Evolutionary conservation across 768 basidiomycete species (phyloP).

Genomic region (Trichaptum fuscoviolaceum): DNA sequence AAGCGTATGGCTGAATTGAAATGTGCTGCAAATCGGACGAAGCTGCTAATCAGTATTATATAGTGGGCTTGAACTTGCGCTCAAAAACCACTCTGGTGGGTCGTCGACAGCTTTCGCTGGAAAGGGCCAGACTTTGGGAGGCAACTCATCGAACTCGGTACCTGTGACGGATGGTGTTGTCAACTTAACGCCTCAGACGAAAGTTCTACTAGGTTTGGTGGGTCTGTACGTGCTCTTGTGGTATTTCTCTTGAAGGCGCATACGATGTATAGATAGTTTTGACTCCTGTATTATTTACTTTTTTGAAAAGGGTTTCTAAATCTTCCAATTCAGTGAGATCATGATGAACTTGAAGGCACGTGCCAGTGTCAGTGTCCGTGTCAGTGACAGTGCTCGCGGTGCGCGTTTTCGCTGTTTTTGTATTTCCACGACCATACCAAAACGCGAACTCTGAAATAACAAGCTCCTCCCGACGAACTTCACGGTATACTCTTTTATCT

Average conservation of each 20-base stretch:
- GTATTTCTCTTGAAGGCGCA: conserved; percentile 26
- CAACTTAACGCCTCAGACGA: conserved; percentile 62
- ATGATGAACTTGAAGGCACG: too few relatives aligned
- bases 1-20: conserved; percentile 34
- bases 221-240: conserved; percentile 59
- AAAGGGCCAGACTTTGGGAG: conserved; percentile 68
- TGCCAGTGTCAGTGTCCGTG: too few relatives aligned
- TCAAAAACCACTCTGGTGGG: conserved; percentile 46
- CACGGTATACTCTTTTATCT: background rate
- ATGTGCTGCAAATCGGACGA: conserved; percentile 3
- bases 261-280: background rate
- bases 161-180: conserved; percentile 32
- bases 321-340: too few relatives aligned
- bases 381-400: too few relatives aligned
- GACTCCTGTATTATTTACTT: background rate
- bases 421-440: too few relatives aligned
- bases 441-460: too few relatives aligned
- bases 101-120: conserved; percentile 55
- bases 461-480: too few relatives aligned
- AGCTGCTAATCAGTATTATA: conserved; percentile 1
- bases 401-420: too few relatives aligned
- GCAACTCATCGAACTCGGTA: conserved; percentile 28
- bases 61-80: conserved; percentile 57
- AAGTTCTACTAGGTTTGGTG: conserved; percentile 55
- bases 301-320: background rate